These are phyloP conservation scores for Malus fusca DNA, from an alignment of 306 rosid species.

Conservation along the genomic window DNA sequence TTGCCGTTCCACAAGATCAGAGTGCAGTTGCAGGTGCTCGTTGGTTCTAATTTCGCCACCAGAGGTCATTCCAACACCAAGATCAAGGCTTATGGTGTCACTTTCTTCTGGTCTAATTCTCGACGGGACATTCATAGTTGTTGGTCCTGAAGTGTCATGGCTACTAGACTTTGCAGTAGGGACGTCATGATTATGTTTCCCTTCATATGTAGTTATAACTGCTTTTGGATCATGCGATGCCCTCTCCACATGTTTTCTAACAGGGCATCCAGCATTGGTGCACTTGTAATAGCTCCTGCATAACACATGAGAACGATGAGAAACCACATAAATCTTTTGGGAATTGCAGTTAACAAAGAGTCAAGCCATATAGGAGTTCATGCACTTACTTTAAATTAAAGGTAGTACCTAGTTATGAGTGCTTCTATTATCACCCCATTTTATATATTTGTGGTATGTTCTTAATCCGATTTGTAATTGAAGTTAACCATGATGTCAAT, in stretches of 20 bases:
- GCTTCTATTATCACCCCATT: not conserved
- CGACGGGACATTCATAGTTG: conserved; percentile 25
- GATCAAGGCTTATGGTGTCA: conserved; percentile 85
- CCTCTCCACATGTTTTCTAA: conserved; percentile 92
- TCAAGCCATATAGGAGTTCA: not conserved
- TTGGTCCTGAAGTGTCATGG: conserved; percentile 66
- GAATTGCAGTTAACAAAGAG: not conserved
- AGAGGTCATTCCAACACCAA: conserved; percentile 73
- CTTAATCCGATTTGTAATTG: too few species aligned
- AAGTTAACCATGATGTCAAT: too few species aligned
- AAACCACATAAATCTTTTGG: not conserved
- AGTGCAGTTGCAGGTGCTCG: conserved; percentile 38
- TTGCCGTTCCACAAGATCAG: conserved; percentile 45
- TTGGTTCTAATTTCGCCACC: conserved; percentile 49
- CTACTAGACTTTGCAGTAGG: conserved; percentile 77
- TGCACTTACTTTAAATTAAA: not conserved
- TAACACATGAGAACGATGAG: conserved; percentile 16
- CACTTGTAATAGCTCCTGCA: conserved; percentile 98
- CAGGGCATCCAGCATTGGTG: conserved; percentile 93
- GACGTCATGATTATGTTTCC: conserved; percentile 91
- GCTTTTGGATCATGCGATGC: conserved; percentile 98
- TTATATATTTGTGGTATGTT: too few species aligned
- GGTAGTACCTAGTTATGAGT: not conserved
- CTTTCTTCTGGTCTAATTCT: conserved; percentile 62
- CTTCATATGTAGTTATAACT: conserved; percentile 92